Evolutionary conservation across 352 stramenopile species (phyloP).

Genomic region (Pythium periplocum): DNA sequence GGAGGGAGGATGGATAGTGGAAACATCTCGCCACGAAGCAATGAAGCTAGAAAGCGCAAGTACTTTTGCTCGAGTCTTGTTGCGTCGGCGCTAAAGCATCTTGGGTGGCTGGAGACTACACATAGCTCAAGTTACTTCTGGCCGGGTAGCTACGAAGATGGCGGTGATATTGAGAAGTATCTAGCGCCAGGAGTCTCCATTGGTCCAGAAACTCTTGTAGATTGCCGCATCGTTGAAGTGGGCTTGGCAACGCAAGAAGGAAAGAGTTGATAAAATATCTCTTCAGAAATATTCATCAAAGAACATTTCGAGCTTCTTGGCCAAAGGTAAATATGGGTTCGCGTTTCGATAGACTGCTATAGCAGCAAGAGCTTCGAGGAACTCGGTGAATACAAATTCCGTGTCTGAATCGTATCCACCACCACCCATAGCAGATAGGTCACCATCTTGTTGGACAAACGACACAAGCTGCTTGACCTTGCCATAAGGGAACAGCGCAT

Average conservation of each 20-base stretch:
- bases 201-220: constrained; percentile 56
- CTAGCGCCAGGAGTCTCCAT: constrained; percentile 40
- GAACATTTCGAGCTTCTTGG: constrained; percentile 73
- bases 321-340: constrained; percentile 69
- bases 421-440: constrained; percentile 33
- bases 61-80: constrained; percentile 86
- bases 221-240: constrained; percentile 82
- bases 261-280: constrained; percentile 7
- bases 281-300: constrained; percentile 64
- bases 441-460: constrained; percentile 73
- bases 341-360: constrained; percentile 74
- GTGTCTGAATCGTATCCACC: constrained; percentile 52
- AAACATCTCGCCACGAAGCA: neutral
- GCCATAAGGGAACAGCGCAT: constrained; percentile 65
- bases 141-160: constrained; percentile 80
- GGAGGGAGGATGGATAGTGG: too few relatives aligned
- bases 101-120: constrained; percentile 70
- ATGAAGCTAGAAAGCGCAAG: constrained; percentile 40
- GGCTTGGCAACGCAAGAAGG: constrained; percentile 40
- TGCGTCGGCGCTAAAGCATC: constrained; percentile 67
- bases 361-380: constrained; percentile 62
- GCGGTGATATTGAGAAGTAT: constrained; percentile 60
- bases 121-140: constrained; percentile 76
- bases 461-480: constrained; percentile 76
- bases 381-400: constrained; percentile 79